A percentile compares a stretch with the other conserved stretches of the same genome.
Conservation (phyloP, 805 yeast species). For the Saccharomyces paradoxus region DNA sequence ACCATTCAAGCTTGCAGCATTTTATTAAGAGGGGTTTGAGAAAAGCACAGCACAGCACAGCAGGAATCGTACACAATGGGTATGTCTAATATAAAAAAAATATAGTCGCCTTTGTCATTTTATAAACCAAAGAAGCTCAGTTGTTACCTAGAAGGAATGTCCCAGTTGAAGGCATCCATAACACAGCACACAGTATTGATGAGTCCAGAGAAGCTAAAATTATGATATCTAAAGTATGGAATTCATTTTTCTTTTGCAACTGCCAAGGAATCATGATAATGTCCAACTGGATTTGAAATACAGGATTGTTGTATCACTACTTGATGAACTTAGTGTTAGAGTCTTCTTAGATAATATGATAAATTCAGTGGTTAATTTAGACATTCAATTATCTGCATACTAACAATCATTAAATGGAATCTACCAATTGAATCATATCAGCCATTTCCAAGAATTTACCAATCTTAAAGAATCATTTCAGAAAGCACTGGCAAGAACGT, state of each 20-base stretch:
- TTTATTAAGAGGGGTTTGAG: not conserved
- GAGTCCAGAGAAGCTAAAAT: not conserved
- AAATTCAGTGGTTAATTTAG: not conserved
- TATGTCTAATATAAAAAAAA: not conserved
- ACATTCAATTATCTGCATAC: not conserved
- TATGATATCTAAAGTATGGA: not conserved
- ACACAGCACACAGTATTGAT: not conserved
- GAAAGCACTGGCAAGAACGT: slow-evolving; percentile 99
- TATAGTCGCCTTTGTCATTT: not conserved
- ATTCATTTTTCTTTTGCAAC: not conserved
- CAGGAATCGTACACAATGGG: not conserved
- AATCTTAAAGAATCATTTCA: slow-evolving; percentile 97
- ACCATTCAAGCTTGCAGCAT: not conserved
- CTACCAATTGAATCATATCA: slow-evolving; percentile 29
- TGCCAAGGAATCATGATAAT: not conserved
- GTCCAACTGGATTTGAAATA: not conserved
- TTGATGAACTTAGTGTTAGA: too few species aligned
- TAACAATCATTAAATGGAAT: slow-evolving; percentile 2
- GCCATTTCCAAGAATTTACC: slow-evolving; percentile 98
- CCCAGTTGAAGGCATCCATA: not conserved
- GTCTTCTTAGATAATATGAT: not conserved
- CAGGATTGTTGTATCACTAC: not conserved
- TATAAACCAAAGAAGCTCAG: not conserved
- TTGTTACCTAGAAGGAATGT: not conserved
- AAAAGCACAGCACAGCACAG: not conserved